Conservation (phyloP, 2,329 filamentous ascomycete species). For the Coleophoma eucalyptorum region DNA sequence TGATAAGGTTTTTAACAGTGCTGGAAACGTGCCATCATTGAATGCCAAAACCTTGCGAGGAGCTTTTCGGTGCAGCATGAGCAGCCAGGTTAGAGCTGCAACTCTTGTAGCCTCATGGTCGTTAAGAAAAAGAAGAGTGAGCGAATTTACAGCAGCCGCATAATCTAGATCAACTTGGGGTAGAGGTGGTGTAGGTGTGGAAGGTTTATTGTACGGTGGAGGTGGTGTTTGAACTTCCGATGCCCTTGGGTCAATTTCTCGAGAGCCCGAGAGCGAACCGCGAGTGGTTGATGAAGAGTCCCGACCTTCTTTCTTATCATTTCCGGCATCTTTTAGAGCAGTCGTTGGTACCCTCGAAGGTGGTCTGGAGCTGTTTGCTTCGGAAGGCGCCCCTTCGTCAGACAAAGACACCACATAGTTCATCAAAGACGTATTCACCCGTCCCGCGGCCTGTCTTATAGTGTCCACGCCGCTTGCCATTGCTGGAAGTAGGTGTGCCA, state of each 20-base stretch:
- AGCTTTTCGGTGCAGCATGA: slow-evolving; percentile 95
- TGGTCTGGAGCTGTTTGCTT: slow-evolving; percentile 31
- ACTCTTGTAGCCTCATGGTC: slow-evolving; percentile 95
- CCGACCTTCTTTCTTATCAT: slow-evolving; percentile 20
- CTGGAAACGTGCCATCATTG: slow-evolving; percentile 95
- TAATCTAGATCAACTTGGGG: slow-evolving; percentile 81
- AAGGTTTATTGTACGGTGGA: slow-evolving; percentile 23
- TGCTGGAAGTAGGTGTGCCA: slow-evolving; percentile 88
- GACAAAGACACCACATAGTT: slow-evolving; percentile 91
- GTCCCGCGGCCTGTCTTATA: slow-evolving; percentile 81
- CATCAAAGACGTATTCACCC: slow-evolving; percentile 88
- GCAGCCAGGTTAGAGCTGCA: slow-evolving; percentile 90
- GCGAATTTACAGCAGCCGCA: slow-evolving; percentile 85
- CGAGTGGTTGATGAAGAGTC: slow-evolving; percentile 26
- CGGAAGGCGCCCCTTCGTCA: slow-evolving; percentile 49
- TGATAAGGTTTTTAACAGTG: slow-evolving; percentile 90
- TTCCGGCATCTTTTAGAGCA: slow-evolving; percentile 28
- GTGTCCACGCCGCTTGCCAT: slow-evolving; percentile 90
- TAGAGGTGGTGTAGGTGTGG: slow-evolving; percentile 31
- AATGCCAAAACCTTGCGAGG: slow-evolving; percentile 91
- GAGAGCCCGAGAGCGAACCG: slow-evolving; percentile 34
- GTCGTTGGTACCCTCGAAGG: slow-evolving; percentile 38
- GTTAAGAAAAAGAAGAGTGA: slow-evolving; percentile 91
- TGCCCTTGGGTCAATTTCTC: slow-evolving; percentile 48
- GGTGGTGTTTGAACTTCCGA: slow-evolving; percentile 47